Percentiles rank a stretch among this genome's conserved stretches.
Evolutionary conservation across 805 yeast genomes (phyloP).

Genomic region (Candida sithepensis): DNA sequence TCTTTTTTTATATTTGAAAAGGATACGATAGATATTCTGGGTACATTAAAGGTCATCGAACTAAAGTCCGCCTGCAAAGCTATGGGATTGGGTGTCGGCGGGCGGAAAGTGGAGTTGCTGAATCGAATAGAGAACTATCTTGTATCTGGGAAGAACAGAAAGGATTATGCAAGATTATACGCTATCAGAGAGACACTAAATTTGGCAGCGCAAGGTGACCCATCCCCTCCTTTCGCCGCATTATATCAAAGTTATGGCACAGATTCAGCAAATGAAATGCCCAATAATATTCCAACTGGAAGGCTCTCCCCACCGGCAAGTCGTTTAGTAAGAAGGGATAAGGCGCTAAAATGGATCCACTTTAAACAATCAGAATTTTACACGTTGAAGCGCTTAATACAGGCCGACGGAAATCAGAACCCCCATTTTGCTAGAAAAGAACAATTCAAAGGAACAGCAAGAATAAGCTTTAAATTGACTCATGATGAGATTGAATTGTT

Average conservation of each 20-base stretch:
- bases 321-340: background rate
- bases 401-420: conserved; percentile 29
- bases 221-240: conserved; percentile 36
- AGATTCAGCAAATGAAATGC: conserved; percentile 12
- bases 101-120: background rate
- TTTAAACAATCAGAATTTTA: conserved; percentile 59
- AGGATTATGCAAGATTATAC: conserved; percentile 40
- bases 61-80: background rate
- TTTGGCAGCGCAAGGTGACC: conserved; percentile 30
- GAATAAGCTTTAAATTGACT: conserved; percentile 39
- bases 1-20: background rate
- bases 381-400: conserved; percentile 42
- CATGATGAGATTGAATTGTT: conserved; percentile 40
- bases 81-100: background rate
- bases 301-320: background rate
- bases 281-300: background rate
- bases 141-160: background rate
- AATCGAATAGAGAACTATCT: background rate
- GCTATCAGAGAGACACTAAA: conserved; percentile 43
- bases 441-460: conserved; percentile 44
- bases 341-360: conserved; percentile 32
- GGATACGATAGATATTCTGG: background rate
- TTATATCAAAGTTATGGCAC: conserved; percentile 18
- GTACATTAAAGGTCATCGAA: background rate
- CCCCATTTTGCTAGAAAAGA: conserved; percentile 45